These are phyloP conservation scores for Diaporthe citrichinensis DNA, from an alignment of 2,329 filamentous ascomycete genomes.

Conservation along the genomic window DNA sequence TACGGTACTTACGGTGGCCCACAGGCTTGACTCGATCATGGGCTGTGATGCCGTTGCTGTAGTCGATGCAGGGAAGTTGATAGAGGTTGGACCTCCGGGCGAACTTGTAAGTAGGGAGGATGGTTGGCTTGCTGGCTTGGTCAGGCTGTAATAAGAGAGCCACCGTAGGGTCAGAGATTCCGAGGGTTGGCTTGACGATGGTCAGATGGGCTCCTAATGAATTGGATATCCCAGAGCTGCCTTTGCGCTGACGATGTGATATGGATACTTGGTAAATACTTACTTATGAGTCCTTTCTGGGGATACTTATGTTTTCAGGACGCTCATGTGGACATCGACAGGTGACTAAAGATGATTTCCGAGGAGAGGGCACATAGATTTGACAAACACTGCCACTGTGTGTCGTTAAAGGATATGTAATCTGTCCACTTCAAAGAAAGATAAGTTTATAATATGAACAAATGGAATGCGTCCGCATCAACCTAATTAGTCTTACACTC, in stretches of 20 bases:
- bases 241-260: neutral
- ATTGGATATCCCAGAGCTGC: neutral
- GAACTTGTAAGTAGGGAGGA: neutral
- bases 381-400: neutral
- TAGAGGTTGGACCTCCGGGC: neutral
- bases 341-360: neutral
- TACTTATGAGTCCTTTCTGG: neutral
- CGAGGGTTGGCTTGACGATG: neutral
- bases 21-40: neutral
- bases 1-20: neutral
- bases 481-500: neutral
- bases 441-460: neutral
- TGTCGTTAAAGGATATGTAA: neutral
- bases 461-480: neutral
- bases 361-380: neutral
- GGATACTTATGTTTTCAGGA: neutral
- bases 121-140: neutral
- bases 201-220: neutral
- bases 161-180: neutral
- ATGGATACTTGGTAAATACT: neutral
- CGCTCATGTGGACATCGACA: neutral
- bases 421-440: neutral
- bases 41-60: neutral
- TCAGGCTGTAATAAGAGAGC: neutral
- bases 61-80: neutral